phyloP scores from a whole-genome alignment of 2,329 filamentous ascomycete genomes.

The Hypoxylon sp. region DNA sequence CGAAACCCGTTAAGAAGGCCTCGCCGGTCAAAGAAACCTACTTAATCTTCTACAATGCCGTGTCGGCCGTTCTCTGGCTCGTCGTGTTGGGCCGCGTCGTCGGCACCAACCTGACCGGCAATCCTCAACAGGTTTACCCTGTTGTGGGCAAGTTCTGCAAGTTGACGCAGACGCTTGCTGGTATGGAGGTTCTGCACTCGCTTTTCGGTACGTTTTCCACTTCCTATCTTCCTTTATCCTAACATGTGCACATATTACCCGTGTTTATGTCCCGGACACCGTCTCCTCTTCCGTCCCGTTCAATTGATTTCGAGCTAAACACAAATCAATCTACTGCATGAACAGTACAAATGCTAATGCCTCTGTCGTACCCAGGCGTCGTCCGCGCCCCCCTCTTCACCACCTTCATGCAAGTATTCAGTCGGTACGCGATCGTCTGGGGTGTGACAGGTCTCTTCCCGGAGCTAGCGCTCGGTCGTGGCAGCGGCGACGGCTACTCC shows the following conservation, averaged over 20 bases:
- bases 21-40: slow-evolving; percentile 74
- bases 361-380: slow-evolving; percentile 70
- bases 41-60: slow-evolving; percentile 86
- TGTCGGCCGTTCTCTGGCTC: slow-evolving; percentile 83
- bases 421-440: slow-evolving; percentile 91
- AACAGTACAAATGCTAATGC: slow-evolving; percentile 27
- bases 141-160: slow-evolving; percentile 77
- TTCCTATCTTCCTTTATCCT: not conserved
- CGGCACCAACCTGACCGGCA: slow-evolving; percentile 66
- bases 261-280: slow-evolving; percentile 1
- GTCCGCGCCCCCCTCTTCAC: slow-evolving; percentile 89
- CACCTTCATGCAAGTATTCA: slow-evolving; percentile 90
- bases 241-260: not conserved
- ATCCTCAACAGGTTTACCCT: slow-evolving; percentile 71
- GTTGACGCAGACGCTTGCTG: slow-evolving; percentile 86
- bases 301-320: not conserved
- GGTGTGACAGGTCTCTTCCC: slow-evolving; percentile 83
- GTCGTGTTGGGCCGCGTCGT: slow-evolving; percentile 80
- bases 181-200: slow-evolving; percentile 87
- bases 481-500: slow-evolving; percentile 26
- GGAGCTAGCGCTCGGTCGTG: slow-evolving; percentile 66
- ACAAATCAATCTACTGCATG: not conserved
- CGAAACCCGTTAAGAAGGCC: slow-evolving; percentile 51
- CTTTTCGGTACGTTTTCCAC: slow-evolving; percentile 71
- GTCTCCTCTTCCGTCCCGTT: slow-evolving; percentile 3